Conservation (phyloP, 208 protist genomes). For the Angomonas ambiguus region DNA sequence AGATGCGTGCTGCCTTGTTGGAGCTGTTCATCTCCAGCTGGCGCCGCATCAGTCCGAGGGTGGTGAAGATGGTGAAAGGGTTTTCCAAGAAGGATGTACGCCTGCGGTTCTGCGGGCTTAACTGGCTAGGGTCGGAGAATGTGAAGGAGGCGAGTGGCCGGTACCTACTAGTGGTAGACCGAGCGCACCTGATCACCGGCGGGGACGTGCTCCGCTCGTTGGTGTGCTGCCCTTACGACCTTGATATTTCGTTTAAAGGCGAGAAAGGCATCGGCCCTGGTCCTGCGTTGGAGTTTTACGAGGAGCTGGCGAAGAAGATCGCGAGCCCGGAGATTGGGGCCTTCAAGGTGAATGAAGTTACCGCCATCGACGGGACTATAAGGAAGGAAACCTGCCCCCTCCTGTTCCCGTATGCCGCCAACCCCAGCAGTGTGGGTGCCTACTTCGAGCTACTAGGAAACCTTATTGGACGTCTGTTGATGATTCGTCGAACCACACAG, state of each 20-base stretch:
- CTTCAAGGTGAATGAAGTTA: conserved; percentile 39
- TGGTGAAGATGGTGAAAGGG: conserved; percentile 2
- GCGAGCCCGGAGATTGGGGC: conserved; percentile 29
- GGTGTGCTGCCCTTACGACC: conserved; percentile 45
- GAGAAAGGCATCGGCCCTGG: conserved; percentile 78
- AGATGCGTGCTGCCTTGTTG: conserved; percentile 55
- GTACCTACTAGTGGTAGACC: conserved; percentile 36
- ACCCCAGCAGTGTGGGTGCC: conserved; percentile 25
- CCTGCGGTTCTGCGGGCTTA: conserved; percentile 35
- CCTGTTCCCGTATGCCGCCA: conserved; percentile 23
- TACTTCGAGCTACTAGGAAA: conserved; percentile 69
- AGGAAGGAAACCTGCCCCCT: conserved; percentile 10
- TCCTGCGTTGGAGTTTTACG: conserved; percentile 77
- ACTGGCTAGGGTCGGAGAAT: conserved; percentile 34
- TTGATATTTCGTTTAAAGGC: conserved; percentile 74
- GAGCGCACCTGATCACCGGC: conserved; percentile 34
- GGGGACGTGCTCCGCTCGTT: conserved; percentile 37
- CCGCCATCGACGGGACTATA: background rate
- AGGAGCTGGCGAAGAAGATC: conserved; percentile 45
- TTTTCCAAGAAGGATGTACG: conserved; percentile 5
- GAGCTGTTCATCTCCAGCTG: conserved; percentile 48
- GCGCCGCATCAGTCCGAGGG: conserved; percentile 23
- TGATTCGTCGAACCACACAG: conserved; percentile 37
- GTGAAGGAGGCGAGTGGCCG: conserved; percentile 14
- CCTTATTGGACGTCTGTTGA: conserved; percentile 54